Evolutionary conservation across 192 early-diverging fungal genomes (phyloP).

Genomic region (Entomortierella beljakovae): DNA sequence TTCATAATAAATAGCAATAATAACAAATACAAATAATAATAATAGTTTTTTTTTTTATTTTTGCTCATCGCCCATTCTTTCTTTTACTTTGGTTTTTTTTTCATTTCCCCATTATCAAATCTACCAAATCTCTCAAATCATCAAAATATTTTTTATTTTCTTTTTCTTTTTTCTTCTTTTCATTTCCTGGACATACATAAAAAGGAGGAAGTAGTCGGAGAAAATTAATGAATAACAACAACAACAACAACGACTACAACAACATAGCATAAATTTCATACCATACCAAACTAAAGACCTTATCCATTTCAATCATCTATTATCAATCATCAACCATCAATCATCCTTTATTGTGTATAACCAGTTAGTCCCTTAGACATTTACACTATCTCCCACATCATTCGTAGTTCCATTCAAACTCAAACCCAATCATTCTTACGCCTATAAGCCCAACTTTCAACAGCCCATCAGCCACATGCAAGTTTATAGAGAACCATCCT

Average conservation of each 20-base stretch:
- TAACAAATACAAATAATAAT: constrained; percentile 22
- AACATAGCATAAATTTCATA: too few species aligned
- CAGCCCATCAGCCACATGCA: constrained; percentile 15
- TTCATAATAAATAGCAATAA: too few species aligned
- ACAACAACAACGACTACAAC: neutral
- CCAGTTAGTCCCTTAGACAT: too few species aligned
- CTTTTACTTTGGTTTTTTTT: neutral
- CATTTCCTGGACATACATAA: neutral
- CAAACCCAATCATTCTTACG: too few species aligned
- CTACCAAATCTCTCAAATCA: neutral
- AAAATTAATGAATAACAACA: neutral
- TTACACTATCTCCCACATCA: too few species aligned
- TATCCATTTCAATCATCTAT: too few species aligned
- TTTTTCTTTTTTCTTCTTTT: neutral
- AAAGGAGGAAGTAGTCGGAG: neutral
- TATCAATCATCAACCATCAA: too few species aligned
- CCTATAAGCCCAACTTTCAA: neutral
- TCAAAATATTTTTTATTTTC: neutral
- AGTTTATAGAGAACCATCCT: constrained; percentile 15
- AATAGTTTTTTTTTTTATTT: constrained; percentile 7
- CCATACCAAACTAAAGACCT: too few species aligned
- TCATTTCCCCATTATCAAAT: neutral
- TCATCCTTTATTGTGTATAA: too few species aligned
- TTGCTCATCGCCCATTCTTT: neutral
- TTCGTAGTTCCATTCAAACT: too few species aligned